Percentiles rank a stretch among this genome's conserved stretches.
Evolutionary conservation across 805 yeast genomes (phyloP).

Genomic region (Kuraishia molischiana): DNA sequence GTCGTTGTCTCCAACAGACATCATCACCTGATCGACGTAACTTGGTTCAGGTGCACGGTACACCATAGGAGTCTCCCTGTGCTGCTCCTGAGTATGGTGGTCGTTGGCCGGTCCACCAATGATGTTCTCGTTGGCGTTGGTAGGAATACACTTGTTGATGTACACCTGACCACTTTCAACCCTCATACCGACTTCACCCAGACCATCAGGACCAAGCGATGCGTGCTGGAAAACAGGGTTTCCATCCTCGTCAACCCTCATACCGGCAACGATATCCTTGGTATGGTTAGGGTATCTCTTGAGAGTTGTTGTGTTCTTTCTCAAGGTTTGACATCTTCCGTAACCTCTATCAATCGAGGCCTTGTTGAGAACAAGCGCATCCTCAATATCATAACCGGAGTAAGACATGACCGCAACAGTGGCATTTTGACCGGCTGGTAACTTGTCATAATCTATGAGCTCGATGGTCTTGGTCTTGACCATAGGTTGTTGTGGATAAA

Average conservation of each 20-base stretch:
- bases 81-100: conserved; percentile 39
- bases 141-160: conserved; percentile 88
- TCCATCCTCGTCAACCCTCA: conserved; percentile 76
- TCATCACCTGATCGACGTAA: conserved; percentile 94
- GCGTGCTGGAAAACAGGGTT: conserved; percentile 81
- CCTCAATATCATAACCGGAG: conserved; percentile 98
- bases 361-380: conserved; percentile 91
- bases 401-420: conserved; percentile 99
- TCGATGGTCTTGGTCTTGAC: conserved; percentile 96
- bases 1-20: conserved; percentile 92
- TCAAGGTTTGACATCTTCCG: conserved; percentile 93
- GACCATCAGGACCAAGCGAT: conserved; percentile 87
- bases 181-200: conserved; percentile 91
- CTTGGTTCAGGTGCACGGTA: conserved; percentile 95
- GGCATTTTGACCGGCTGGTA: conserved; percentile 98
- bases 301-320: conserved; percentile 82
- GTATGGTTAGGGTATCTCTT: conserved; percentile 93
- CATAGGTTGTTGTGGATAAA: conserved; percentile 99
- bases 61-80: conserved; percentile 82
- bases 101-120: conserved; percentile 27
- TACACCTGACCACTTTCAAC: conserved; percentile 91
- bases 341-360: conserved; percentile 93
- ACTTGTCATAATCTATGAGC: conserved; percentile 86
- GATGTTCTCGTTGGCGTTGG: conserved; percentile 65
- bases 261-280: conserved; percentile 83